Conservation (phyloP, 176 grass and related monocot species). For the Melocanna baccifera region DNA sequence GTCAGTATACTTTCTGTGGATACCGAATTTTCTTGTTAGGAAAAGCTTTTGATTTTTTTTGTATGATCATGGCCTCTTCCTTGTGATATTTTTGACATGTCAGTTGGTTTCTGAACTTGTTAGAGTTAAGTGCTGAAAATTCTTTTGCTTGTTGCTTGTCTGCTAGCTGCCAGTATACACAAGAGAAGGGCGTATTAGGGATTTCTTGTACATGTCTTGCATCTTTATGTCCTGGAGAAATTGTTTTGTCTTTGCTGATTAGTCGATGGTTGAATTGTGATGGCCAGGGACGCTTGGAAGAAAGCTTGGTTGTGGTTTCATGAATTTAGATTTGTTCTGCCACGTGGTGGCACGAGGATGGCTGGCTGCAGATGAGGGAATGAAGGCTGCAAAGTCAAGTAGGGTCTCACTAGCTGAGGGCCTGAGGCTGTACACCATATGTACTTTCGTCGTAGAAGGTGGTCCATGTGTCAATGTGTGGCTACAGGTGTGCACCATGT, state of each 20-base stretch:
- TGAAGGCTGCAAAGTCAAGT: constrained; percentile 38
- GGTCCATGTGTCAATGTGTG: not conserved
- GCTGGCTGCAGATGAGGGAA: constrained; percentile 76
- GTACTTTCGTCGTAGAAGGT: constrained; percentile 20
- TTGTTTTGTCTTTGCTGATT: not conserved
- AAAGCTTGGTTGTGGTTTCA: constrained; percentile 83
- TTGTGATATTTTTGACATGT: not conserved
- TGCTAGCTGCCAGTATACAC: not conserved
- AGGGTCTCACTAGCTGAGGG: not conserved
- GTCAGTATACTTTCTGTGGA: constrained; percentile 25
- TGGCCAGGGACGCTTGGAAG: constrained; percentile 31
- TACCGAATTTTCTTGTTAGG: constrained; percentile 9
- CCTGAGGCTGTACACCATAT: constrained; percentile 22
- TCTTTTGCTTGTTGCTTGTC: not conserved
- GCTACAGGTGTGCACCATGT: not conserved
- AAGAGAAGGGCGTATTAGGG: not conserved
- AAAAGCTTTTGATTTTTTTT: not conserved
- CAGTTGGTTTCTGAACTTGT: not conserved
- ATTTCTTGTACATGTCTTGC: not conserved
- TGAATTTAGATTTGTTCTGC: constrained; percentile 67
- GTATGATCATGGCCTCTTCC: not conserved
- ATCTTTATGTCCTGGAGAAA: not conserved
- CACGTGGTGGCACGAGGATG: constrained; percentile 61
- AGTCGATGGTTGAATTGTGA: constrained; percentile 21
- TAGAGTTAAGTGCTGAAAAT: not conserved